phyloP scores from a whole-genome alignment of 2,329 filamentous ascomycete genomes.

The Parastagonospora avenae region DNA sequence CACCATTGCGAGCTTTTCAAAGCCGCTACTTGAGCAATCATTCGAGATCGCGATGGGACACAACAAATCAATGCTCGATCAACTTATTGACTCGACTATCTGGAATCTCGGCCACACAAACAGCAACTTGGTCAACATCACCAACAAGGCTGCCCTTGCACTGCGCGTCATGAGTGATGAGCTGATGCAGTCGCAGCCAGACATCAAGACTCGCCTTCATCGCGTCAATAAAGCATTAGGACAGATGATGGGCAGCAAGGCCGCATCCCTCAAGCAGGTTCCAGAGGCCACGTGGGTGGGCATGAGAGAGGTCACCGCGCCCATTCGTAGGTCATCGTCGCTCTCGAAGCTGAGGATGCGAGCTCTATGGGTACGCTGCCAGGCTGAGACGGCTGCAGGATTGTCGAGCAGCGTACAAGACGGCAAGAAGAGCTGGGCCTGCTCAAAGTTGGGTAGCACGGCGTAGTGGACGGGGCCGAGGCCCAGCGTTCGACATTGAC shows the following conservation, averaged over 20 bases:
- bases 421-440: conserved; percentile 29
- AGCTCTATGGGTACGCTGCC: conserved; percentile 35
- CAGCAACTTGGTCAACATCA: conserved; percentile 25
- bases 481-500: neutral
- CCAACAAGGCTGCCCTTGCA: conserved; percentile 19
- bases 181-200: neutral
- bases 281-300: conserved; percentile 28
- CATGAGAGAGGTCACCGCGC: conserved; percentile 29
- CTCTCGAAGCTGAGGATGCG: conserved; percentile 37
- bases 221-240: conserved; percentile 14
- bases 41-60: conserved; percentile 41
- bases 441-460: conserved; percentile 15
- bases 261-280: conserved; percentile 18
- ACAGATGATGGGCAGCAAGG: conserved; percentile 7
- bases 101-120: conserved; percentile 25
- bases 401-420: conserved; percentile 13
- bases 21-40: conserved; percentile 41
- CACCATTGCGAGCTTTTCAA: conserved; percentile 49
- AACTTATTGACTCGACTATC: conserved; percentile 25
- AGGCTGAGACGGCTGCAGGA: conserved; percentile 26
- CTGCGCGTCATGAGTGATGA: conserved; percentile 6
- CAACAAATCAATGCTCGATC: conserved; percentile 34
- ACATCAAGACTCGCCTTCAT: conserved; percentile 2
- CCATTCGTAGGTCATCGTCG: conserved; percentile 32
- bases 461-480: neutral